These are phyloP conservation scores for Eutypa lata DNA, from an alignment of 2,329 filamentous ascomycete genomes.

Conservation along the genomic window DNA sequence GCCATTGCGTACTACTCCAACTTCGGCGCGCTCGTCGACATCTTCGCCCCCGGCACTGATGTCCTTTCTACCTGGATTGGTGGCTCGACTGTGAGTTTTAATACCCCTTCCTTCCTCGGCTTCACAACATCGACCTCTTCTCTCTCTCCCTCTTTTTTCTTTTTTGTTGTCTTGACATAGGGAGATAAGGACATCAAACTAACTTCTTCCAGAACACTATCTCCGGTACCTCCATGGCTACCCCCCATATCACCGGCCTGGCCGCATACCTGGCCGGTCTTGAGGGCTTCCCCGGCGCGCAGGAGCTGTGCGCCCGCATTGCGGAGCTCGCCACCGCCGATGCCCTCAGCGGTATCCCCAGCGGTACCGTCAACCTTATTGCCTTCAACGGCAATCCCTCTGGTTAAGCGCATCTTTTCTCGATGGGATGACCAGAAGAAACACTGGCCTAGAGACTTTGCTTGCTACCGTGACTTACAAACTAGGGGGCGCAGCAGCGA, in stretches of 20 bases:
- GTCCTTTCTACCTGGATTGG: conserved; percentile 40
- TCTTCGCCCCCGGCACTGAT: conserved; percentile 41
- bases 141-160: background rate
- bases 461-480: too few relatives aligned
- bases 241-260: conserved; percentile 58
- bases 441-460: too few relatives aligned
- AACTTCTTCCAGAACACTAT: conserved; percentile 32
- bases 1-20: conserved; percentile 45
- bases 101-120: too few relatives aligned
- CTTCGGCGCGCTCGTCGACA: conserved; percentile 42
- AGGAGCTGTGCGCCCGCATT: conserved; percentile 40
- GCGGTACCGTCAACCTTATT: conserved; percentile 31
- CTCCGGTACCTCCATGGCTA: conserved; percentile 61
- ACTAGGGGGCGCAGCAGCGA: too few relatives aligned
- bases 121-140: too few relatives aligned
- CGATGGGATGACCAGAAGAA: too few relatives aligned
- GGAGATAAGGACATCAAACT: background rate
- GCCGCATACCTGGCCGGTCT: conserved; percentile 52
- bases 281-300: conserved; percentile 37
- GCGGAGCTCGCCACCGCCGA: conserved; percentile 35
- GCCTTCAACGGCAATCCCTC: conserved; percentile 29
- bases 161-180: background rate
- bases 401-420: conserved; percentile 5
- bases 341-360: conserved; percentile 32
- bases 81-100: conserved; percentile 26